phyloP scores from a whole-genome alignment of 202 grass and related monocot genomes.

The Digitaria exilis region DNA sequence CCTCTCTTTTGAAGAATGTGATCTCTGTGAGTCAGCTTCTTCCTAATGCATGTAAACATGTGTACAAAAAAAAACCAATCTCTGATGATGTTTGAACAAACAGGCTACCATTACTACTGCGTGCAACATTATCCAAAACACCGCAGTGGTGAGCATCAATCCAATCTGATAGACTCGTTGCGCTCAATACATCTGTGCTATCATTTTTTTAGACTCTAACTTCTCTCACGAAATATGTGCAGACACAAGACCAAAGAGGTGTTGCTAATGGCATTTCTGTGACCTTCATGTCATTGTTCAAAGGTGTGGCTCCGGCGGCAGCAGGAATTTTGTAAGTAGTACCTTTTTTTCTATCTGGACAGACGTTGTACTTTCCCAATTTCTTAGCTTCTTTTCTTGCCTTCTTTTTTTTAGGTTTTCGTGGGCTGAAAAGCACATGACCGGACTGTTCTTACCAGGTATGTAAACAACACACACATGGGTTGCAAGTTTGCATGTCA shows the following conservation, averaged over 20 bases:
- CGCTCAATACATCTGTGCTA: not conserved
- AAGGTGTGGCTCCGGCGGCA: slow-evolving; percentile 58
- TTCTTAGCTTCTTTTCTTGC: not conserved
- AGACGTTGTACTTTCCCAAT: not conserved
- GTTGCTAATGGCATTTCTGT: slow-evolving; percentile 71
- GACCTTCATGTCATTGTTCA: slow-evolving; percentile 70
- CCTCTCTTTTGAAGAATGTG: slow-evolving; percentile 61
- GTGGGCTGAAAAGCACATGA: slow-evolving; percentile 58
- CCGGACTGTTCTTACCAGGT: slow-evolving; percentile 52
- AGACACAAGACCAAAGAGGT: slow-evolving; percentile 68
- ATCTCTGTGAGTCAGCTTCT: slow-evolving; percentile 47
- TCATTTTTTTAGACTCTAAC: not conserved
- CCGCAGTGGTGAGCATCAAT: slow-evolving; percentile 48
- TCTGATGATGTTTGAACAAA: slow-evolving; percentile 27
- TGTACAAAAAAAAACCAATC: too few relatives aligned
- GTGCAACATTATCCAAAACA: slow-evolving; percentile 72
- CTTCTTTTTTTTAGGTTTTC: slow-evolving; percentile 59
- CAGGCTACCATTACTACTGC: slow-evolving; percentile 71
- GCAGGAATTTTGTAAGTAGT: slow-evolving; percentile 60
- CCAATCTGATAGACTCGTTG: not conserved
- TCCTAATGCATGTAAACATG: not conserved
- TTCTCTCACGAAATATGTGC: slow-evolving; percentile 25
- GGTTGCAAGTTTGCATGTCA: not conserved
- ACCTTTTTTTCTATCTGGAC: not conserved
- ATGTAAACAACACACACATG: not conserved